Base-by-base conservation (phyloP, 257 asterid species). In the Salvia miltiorrhiza region DNA sequence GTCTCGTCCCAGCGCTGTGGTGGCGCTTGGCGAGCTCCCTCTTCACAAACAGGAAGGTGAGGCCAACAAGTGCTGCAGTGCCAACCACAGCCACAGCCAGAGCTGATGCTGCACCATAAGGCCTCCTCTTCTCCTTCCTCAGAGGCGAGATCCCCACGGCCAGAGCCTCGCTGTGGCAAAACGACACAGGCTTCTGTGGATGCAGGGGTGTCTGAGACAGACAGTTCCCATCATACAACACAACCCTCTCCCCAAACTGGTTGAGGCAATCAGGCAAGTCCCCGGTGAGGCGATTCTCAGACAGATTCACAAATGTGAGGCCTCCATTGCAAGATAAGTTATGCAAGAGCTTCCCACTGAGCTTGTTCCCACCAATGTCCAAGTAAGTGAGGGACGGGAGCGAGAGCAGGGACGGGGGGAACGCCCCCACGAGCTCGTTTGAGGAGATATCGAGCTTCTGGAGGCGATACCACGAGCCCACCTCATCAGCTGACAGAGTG, bases 131-230 rank as follows among this genome's bases (percentile, higher is more conserved):
- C 52, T 55, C 81, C 68, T 63, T 63, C 23, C 65, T 71, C 0
- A 14, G 53, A n/a, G 92, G 90, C n/a, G 77, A 75, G 45, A 93
- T 78, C 20, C 83, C 81, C 3, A 93, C 98, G 30, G 98, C 96
- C 77, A 90, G 74, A 73, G 97, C 98, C 72, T 93, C 96, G 45
- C 63, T 79, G 43, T 80, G 93, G 32, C 98, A 93, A 53, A 82
- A 90, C 0, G 87, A 41, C 21, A 54, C 67, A 19, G 87, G 96
- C 39, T 77, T 81, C 79, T 93, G n/a, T n/a, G n/a, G 96, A 69
- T 76, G 19, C 33, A 35, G 61, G 16, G 80, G 66, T 20, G 61
- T 47, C 50, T 69, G 23, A 2, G 84, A 81, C 35, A 93, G 77
- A 70, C 98, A 93, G 64, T 93, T 93, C 61, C 93, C 93, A 30